Evolutionary conservation across 1,139 yeast genomes (phyloP), one percentile per base, ranked within the genome.

Genomic region (Tardiomyces depauwii): DNA sequence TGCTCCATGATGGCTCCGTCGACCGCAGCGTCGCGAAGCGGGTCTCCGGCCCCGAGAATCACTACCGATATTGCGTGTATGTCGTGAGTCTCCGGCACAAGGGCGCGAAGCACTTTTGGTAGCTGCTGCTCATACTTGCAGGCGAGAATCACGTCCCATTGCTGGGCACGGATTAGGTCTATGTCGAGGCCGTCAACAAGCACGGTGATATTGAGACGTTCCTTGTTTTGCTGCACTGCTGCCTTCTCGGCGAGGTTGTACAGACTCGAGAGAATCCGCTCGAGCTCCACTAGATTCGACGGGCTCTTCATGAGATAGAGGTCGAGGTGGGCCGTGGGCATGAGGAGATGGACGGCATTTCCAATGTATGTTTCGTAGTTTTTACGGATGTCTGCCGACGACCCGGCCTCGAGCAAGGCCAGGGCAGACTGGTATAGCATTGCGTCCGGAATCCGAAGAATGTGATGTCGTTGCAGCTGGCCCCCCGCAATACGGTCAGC

Each of bases 71-170:
- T 49, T 7, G 55, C 54, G 19, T 56, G 53, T 7, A 59, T 45
- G 14, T 47, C 52, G 7, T 56, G 49, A 21, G 46, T 47, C 25
- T 51, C 57, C 2, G 60, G 59, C n/a, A 56, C 51, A n/a, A 55
- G 44, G 18, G 53, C 49, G n/a, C 62, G 47, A 40, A 60, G 49
- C 40, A 49, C 51, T 2, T 46, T 43, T 2, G 56, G 52, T 12
- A 56, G 49, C 28, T 53, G 55, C 21, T 54, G 45, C 46, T 59
- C 63, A 39, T 45, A 50, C 43, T 57, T 57, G 5, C 64, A 62
- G 13, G 60, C 57, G 5, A 56, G 54, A 13, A 64, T 49, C 6
- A 60, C 66, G 47, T 64, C 68, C 68, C 68, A 64, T 14, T 52
- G 45, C 45, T 60, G 60, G 12, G 49, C 46, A 18, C 63, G 46